Evolutionary conservation across 352 stramenopile genomes (phyloP).

Genomic region (Globisporangium uncinulatum): DNA sequence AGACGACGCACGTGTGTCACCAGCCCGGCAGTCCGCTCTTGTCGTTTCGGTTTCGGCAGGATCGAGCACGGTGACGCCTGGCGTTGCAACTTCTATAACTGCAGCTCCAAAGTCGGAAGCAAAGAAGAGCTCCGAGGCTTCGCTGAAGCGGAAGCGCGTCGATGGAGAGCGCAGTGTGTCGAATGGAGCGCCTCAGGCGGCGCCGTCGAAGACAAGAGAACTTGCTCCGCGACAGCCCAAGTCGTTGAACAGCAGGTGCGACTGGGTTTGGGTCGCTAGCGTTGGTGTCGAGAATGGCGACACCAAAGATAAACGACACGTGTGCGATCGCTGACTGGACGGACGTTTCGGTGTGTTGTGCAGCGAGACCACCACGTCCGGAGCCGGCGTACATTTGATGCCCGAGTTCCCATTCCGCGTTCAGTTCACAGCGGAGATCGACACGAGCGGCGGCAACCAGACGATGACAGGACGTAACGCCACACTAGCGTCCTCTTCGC

Average conservation of each 20-base stretch:
- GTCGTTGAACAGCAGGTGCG: slow-evolving; percentile 52
- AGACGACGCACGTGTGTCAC: not conserved
- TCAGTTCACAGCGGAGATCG: slow-evolving; percentile 62
- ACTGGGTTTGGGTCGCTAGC: slow-evolving; percentile 5
- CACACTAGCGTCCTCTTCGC: not conserved
- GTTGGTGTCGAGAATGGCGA: not conserved
- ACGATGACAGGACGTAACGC: not conserved
- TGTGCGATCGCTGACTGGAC: not conserved
- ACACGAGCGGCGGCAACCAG: slow-evolving; percentile 11
- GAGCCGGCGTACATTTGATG: slow-evolving; percentile 32
- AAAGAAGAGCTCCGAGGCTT: slow-evolving; percentile 32
- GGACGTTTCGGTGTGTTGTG: not conserved
- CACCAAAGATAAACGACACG: not conserved
- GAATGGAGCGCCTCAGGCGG: slow-evolving; percentile 15
- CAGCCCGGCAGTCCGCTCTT: not conserved
- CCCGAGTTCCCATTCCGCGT: slow-evolving; percentile 53
- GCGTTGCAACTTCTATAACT: slow-evolving; percentile 1
- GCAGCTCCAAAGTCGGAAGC: slow-evolving; percentile 15
- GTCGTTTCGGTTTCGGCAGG: not conserved
- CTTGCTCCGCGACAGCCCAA: slow-evolving; percentile 42
- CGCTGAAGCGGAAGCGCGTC: slow-evolving; percentile 58
- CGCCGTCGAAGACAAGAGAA: slow-evolving; percentile 52
- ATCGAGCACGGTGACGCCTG: not conserved
- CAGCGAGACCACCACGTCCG: slow-evolving; percentile 16
- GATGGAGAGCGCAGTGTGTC: slow-evolving; percentile 32